Evolutionary conservation across 371 early-diverging fungal species (phyloP).

Genomic region (Zychaea mexicana): DNA sequence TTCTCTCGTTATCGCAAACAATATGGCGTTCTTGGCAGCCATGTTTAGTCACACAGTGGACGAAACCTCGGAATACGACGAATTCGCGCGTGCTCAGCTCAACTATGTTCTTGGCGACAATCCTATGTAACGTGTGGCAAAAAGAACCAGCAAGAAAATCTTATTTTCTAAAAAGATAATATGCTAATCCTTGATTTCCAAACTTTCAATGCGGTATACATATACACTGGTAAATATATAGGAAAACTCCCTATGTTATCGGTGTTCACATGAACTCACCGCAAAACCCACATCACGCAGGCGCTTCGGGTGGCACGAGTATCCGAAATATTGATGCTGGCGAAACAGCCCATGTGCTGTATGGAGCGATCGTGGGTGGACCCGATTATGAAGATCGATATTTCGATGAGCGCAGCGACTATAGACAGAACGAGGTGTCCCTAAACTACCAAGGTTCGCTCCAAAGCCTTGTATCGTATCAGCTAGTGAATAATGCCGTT

Average conservation of each 20-base stretch:
- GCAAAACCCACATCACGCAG: slow-evolving; percentile 65
- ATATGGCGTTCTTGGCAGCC: slow-evolving; percentile 44
- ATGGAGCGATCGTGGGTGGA: slow-evolving; percentile 59
- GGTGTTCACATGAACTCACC: slow-evolving; percentile 67
- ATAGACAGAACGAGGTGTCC: slow-evolving; percentile 55
- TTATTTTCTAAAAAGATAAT: background rate
- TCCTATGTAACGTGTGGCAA: slow-evolving; percentile 30
- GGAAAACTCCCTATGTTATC: slow-evolving; percentile 61
- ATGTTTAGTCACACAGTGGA: slow-evolving; percentile 32
- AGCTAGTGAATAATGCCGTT: slow-evolving; percentile 34
- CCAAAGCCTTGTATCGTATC: slow-evolving; percentile 53
- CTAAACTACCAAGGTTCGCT: slow-evolving; percentile 57
- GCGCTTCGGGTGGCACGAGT: slow-evolving; percentile 60
- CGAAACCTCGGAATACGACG: slow-evolving; percentile 35
- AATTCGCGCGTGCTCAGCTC: slow-evolving; percentile 53
- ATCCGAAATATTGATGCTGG: slow-evolving; percentile 43
- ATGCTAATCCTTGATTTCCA: background rate
- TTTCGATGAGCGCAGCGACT: slow-evolving; percentile 47
- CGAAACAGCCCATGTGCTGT: slow-evolving; percentile 40
- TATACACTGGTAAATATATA: slow-evolving; percentile 6
- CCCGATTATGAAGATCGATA: slow-evolving; percentile 51
- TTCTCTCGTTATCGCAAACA: slow-evolving; percentile 51
- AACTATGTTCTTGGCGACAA: slow-evolving; percentile 64
- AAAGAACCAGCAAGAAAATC: background rate
- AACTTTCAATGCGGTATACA: background rate